A percentile compares a stretch with the other conserved stretches of the same genome.
Evolutionary conservation across 768 basidiomycete species (phyloP).

Genomic region (Kwoniella dendrophila): DNA sequence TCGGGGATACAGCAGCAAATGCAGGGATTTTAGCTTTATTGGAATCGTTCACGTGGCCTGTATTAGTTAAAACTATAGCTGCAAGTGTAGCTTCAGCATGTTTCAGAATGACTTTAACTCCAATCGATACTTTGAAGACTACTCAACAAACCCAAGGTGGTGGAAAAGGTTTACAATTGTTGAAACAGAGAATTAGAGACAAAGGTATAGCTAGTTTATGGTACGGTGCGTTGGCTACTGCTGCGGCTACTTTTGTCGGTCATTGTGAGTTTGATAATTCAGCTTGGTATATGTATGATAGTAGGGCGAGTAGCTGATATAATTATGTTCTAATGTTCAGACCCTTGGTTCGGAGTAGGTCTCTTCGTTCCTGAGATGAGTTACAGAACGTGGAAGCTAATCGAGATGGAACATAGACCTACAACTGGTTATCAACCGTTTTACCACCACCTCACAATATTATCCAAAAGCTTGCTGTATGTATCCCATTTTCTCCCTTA

Average conservation of each 20-base stretch:
- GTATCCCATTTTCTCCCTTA: conserved; percentile 16
- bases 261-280: conserved; percentile 60
- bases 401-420: conserved; percentile 54
- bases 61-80: conserved; percentile 78
- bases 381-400: not conserved
- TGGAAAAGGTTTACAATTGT: conserved; percentile 64
- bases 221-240: conserved; percentile 90
- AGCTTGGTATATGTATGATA: not conserved
- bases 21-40: conserved; percentile 86
- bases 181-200: conserved; percentile 68
- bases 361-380: too few species aligned
- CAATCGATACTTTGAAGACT: conserved; percentile 92
- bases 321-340: conserved; percentile 24
- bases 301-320: conserved; percentile 3
- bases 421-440: conserved; percentile 72
- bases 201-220: conserved; percentile 79
- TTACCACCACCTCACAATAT: conserved; percentile 65
- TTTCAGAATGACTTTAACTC: conserved; percentile 89
- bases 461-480: conserved; percentile 62
- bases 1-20: conserved; percentile 95
- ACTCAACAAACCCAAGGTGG: conserved; percentile 90
- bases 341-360: conserved; percentile 55
- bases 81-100: conserved; percentile 75
- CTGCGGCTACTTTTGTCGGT: conserved; percentile 90
- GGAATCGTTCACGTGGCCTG: conserved; percentile 66